Evolutionary conservation across 805 yeast species (phyloP).

Genomic region (Ogataea pini): DNA sequence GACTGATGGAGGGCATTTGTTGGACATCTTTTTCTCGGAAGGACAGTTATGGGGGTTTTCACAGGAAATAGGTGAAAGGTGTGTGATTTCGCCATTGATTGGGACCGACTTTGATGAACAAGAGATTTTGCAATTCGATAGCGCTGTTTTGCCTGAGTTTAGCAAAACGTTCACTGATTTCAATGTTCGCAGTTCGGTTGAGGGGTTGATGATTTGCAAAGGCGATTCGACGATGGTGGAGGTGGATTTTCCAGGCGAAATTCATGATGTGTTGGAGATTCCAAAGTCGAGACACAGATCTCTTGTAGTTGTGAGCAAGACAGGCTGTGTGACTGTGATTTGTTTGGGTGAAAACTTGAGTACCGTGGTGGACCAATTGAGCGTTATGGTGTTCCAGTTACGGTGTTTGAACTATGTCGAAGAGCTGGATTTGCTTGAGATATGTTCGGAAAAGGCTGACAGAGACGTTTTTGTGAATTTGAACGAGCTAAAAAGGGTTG

Average conservation of each 20-base stretch:
- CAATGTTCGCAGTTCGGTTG: background rate
- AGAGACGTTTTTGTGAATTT: background rate
- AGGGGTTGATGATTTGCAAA: background rate
- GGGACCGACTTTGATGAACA: background rate
- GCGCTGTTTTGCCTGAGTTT: background rate
- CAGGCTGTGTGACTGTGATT: constrained; percentile 9
- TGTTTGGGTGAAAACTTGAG: constrained; percentile 12
- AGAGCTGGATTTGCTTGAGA: constrained; percentile 10
- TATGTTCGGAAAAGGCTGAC: background rate
- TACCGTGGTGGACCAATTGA: constrained; percentile 10
- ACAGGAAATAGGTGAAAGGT: background rate
- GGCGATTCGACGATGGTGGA: background rate
- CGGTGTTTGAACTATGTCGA: constrained; percentile 14
- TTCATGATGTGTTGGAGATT: constrained; percentile 3
- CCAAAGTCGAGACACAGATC: background rate
- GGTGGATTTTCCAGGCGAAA: constrained; percentile 3
- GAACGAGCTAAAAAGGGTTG: background rate
- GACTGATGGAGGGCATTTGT: background rate
- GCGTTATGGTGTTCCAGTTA: background rate
- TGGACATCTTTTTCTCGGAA: constrained; percentile 2
- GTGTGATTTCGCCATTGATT: background rate
- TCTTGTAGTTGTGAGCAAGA: constrained; percentile 11
- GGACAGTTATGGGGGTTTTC: constrained; percentile 8
- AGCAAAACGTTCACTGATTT: background rate
- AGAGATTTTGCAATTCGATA: background rate